Evolutionary conservation across 495 filamentous ascomycete genomes (phyloP), one percentile per base, ranked within the genome.

Genomic region (Xylaria telfairii): DNA sequence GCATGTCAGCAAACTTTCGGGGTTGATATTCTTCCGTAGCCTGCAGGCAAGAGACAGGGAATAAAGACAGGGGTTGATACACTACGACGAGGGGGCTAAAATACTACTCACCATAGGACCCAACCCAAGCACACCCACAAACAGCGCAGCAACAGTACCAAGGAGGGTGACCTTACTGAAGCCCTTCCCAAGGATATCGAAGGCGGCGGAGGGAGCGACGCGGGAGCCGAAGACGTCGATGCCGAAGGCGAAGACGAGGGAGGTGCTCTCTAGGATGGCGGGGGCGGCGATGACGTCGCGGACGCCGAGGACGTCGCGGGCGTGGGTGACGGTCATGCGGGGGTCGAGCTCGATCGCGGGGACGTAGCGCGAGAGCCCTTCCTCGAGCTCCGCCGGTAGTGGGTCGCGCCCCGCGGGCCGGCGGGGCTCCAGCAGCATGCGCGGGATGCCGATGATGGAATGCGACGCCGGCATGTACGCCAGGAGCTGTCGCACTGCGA

Each of bases 151-250:
- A 53, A 99, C 93, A 0, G 96, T 99, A 30, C 86, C 82, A 0
- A 97, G 79, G 73, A 99, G 86, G 74, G 94, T 91, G 67, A 95
- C 71, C 83, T 96, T 97, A 68, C 92, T 93, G 78, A 99, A 99
- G 5, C 91, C 92, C 82, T 95, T 96, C 42, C 93, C 95, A 1
- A 99, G 83, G 21, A 97, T 87, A 81, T 99, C 96, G 80, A 98
- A 99, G 4, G 91, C 86, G 67, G 91, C 87, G 76, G 93, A 96
- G 0, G 96, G 96, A 37, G 90, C 88, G 41, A 96, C 90, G 17
- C 94, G 84, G 4, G 95, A 94, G 6, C 92, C 94, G 74, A 93
- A 99, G 41, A 98, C 80, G 77, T 99, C 96, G 0, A 91, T 74
- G 3, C 96, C 96, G 78, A 92, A 98, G 4, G 94, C 95, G 74